Percentiles rank a stretch among this genome's conserved stretches.
Evolutionary conservation across 352 stramenopile species (phyloP).

Genomic region (Phytophthora colocasiae): DNA sequence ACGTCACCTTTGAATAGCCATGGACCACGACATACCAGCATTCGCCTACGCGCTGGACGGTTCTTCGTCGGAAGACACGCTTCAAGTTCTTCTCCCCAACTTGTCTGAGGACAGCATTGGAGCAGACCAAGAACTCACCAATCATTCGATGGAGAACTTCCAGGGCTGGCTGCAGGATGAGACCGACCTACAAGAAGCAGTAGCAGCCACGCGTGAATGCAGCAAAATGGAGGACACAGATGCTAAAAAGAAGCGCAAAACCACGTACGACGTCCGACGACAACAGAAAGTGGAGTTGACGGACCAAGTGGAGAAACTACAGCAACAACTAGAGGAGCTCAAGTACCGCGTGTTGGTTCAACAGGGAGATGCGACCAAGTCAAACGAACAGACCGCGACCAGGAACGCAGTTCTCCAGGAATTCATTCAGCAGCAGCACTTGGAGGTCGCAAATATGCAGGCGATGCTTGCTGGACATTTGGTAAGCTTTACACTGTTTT

Average conservation of each 20-base stretch:
- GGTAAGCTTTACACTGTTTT: slow-evolving; percentile 3
- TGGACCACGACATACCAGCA: neutral
- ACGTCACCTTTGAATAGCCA: slow-evolving; percentile 5
- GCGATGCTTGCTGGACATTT: slow-evolving; percentile 26
- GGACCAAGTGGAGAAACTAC: slow-evolving; percentile 32
- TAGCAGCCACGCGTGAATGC: slow-evolving; percentile 6
- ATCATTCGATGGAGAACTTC: neutral
- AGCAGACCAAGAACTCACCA: neutral
- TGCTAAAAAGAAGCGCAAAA: slow-evolving; percentile 34
- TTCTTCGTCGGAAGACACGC: neutral
- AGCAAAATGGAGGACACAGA: neutral
- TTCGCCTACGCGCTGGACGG: neutral
- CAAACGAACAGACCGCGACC: slow-evolving; percentile 18
- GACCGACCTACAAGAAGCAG: slow-evolving; percentile 1
- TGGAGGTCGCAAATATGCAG: slow-evolving; percentile 33
- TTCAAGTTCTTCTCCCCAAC: neutral
- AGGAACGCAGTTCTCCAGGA: slow-evolving; percentile 35
- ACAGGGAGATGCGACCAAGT: slow-evolving; percentile 36
- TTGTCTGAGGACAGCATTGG: slow-evolving; percentile 2
- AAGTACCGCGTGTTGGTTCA: slow-evolving; percentile 44
- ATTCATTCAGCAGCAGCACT: slow-evolving; percentile 36
- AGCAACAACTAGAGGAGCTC: slow-evolving; percentile 45
- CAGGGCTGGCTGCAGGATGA: slow-evolving; percentile 7
- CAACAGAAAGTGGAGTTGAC: slow-evolving; percentile 42
- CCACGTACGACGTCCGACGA: slow-evolving; percentile 39